Evolutionary conservation across 345 rosid genomes (phyloP).

Genomic region (Pugionium dolabratum): DNA sequence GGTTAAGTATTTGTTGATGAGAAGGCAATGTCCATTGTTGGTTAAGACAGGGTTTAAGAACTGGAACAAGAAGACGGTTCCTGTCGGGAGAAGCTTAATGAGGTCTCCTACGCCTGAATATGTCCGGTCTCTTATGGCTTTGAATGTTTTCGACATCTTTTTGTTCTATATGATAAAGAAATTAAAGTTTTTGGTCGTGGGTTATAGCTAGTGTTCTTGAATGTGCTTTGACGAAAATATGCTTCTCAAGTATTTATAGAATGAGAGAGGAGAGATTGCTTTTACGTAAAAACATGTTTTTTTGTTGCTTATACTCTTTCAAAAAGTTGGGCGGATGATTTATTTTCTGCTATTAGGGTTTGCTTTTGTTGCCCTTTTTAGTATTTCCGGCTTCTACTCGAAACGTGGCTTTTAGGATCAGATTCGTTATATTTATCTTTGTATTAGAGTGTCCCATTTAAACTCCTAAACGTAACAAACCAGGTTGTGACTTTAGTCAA

Average conservation of each 20-base stretch:
- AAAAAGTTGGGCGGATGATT: too few species aligned
- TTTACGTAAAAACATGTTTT: constrained; percentile 40
- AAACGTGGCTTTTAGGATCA: too few species aligned
- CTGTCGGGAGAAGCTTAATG: constrained; percentile 82
- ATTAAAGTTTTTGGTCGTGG: neutral
- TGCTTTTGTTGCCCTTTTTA: too few species aligned
- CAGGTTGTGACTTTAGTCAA: too few species aligned
- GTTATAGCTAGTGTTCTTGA: neutral
- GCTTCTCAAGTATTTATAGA: constrained; percentile 30
- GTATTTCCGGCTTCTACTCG: too few species aligned
- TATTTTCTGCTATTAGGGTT: too few species aligned
- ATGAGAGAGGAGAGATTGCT: constrained; percentile 11
- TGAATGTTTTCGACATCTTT: constrained; percentile 43
- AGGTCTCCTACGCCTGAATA: constrained; percentile 66
- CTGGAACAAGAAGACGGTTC: constrained; percentile 79
- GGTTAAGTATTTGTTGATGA: constrained; percentile 59
- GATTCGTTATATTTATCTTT: too few species aligned
- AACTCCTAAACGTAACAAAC: too few species aligned
- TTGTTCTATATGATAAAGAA: neutral
- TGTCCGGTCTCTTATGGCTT: constrained; percentile 47
- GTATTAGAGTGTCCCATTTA: too few species aligned
- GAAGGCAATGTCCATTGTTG: constrained; percentile 69
- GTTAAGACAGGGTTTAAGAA: constrained; percentile 80
- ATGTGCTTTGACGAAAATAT: neutral
- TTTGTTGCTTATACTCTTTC: constrained; percentile 42